Evolutionary conservation across 116 monocot genomes (phyloP), one percentile per base, ranked within the genome.

Genomic region (Posidonia oceanica): DNA sequence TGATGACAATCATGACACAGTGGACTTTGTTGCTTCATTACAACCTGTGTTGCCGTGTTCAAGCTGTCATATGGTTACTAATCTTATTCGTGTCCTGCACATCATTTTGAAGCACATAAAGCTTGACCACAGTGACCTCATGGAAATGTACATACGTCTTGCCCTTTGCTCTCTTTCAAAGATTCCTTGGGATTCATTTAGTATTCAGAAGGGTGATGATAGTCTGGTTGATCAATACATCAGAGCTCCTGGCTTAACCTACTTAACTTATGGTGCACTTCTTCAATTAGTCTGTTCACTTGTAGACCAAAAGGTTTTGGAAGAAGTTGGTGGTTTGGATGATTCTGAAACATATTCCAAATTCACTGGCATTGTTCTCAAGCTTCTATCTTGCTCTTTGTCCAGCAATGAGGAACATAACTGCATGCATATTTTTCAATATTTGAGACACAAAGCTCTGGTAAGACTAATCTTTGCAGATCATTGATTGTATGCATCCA

Each of bases 391-490:
- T 63, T 79, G 29, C 64, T 84, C 76, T 77, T 89, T 89, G 53
- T 66, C 60, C 56, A 55, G 75, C 67, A 64, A 71, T 38, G 18
- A 74, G 36, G 66, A 70, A 72, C 68, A 52, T 69, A 63, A 36
- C 20, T 11, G 56, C 23, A 75, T 54, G 13, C 7, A 29, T 58
- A 73, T 85, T 63, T 78, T 54, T 77, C 78, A 44, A 73, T 91
- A 97, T 64, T 66, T 87, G 62, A 85, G 66, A 61, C 85, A 97
- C 79, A 97, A 97, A 88, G 64, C 67, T 66, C 80, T 91, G 81
- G 96, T 91, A 74, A 85, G 71, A 54, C 23, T 72, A 17, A 63
- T 66, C 56, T 65, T 41, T 42, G 0, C n/a, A 42, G 5, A 40
- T 1, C 15, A 7, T 5, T 42, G 18, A 11, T 65, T 15, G 14